Evolutionary conservation across 169 alveolate species (phyloP).

Genomic region (Prorocentrum cordatum): DNA sequence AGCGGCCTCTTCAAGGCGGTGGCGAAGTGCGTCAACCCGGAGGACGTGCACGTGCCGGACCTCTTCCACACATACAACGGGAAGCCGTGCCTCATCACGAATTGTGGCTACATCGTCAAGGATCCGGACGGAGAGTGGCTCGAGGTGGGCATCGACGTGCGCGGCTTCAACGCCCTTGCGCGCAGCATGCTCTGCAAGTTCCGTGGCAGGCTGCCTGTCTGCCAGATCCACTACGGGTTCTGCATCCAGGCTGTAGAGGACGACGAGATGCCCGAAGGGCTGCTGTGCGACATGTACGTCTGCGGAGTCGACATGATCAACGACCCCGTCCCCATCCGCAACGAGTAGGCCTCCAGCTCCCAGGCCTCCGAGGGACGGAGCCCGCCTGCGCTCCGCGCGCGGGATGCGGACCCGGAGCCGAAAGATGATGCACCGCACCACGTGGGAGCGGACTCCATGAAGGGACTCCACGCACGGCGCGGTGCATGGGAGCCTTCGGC

Average conservation of each 20-base stretch:
- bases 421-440: too few relatives aligned
- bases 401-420: too few relatives aligned
- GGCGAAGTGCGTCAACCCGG: conserved; percentile 39
- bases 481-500: too few relatives aligned
- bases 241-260: conserved; percentile 31
- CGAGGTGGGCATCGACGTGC: conserved; percentile 55
- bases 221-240: not conserved
- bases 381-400: too few relatives aligned
- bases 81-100: conserved; percentile 56
- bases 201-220: not conserved
- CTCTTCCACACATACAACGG: conserved; percentile 52
- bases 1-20: conserved; percentile 43
- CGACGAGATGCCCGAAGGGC: conserved; percentile 41
- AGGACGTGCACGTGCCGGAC: conserved; percentile 49
- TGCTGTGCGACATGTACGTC: conserved; percentile 56
- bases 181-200: not conserved
- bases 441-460: too few relatives aligned
- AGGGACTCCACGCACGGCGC: too few relatives aligned
- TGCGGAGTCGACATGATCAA: conserved; percentile 42
- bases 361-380: too few relatives aligned
- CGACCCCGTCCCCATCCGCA: too few relatives aligned
- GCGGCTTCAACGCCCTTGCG: conserved; percentile 38
- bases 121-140: conserved; percentile 38
- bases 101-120: conserved; percentile 58
- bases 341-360: too few relatives aligned